Evolutionary conservation across 116 monocot species (phyloP).

Genomic region (Zostera marina): DNA sequence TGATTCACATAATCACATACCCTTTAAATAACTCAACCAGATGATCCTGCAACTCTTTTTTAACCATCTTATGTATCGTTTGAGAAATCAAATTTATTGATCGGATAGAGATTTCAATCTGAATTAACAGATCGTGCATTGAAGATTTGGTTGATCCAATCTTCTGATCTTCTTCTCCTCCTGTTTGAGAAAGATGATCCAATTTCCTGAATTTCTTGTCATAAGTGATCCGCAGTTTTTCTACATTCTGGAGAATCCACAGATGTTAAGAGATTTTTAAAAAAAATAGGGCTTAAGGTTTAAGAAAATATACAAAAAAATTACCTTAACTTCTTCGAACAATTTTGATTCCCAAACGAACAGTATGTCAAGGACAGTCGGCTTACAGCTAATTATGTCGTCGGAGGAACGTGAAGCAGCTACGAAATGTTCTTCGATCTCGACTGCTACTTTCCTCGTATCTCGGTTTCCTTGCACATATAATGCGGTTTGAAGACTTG

Average conservation of each 20-base stretch:
- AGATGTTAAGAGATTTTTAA: not conserved
- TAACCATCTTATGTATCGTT: constrained; percentile 52
- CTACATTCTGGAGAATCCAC: constrained; percentile 38
- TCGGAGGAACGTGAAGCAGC: constrained; percentile 9
- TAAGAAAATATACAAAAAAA: not conserved
- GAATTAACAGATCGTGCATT: constrained; percentile 18
- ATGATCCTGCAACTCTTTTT: constrained; percentile 64
- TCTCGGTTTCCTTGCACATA: constrained; percentile 25
- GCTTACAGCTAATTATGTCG: constrained; percentile 19
- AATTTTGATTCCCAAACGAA: constrained; percentile 83
- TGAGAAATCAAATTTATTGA: constrained; percentile 53
- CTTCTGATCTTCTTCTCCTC: constrained; percentile 35
- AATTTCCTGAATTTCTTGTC: constrained; percentile 37
- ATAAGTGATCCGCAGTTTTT: constrained; percentile 47
- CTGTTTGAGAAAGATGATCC: constrained; percentile 32
- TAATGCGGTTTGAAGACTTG: constrained; percentile 13
- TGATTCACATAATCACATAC: constrained; percentile 14
- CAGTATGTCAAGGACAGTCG: constrained; percentile 49
- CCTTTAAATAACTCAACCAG: constrained; percentile 50
- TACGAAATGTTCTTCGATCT: constrained; percentile 43
- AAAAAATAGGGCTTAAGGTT: not conserved
- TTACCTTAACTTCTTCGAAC: constrained; percentile 84
- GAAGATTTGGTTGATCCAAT: constrained; percentile 22
- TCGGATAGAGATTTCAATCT: constrained; percentile 38
- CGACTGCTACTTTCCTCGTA: constrained; percentile 26